A percentile compares a stretch with the other conserved stretches of the same genome.
Evolutionary conservation across 805 yeast genomes (phyloP).

Genomic region (Hanseniaspora vineae): DNA sequence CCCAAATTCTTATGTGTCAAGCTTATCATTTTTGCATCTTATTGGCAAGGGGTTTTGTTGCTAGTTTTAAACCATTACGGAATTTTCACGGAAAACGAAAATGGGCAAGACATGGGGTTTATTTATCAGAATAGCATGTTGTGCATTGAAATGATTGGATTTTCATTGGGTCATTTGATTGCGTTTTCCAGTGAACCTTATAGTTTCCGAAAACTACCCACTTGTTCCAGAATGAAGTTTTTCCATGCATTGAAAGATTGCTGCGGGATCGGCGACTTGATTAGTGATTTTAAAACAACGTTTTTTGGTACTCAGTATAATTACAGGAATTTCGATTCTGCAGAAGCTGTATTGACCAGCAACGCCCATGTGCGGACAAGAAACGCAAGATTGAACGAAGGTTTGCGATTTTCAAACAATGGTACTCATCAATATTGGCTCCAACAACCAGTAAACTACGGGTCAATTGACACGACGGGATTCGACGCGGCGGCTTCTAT

Average conservation of each 20-base stretch:
- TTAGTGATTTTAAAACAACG: constrained; percentile 62
- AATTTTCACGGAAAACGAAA: constrained; percentile 23
- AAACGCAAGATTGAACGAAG: constrained; percentile 64
- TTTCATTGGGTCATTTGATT: constrained; percentile 78
- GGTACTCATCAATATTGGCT: constrained; percentile 84
- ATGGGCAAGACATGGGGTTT: constrained; percentile 31
- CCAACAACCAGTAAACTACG: constrained; percentile 10
- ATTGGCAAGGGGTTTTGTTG: constrained; percentile 79
- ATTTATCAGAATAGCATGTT: constrained; percentile 66
- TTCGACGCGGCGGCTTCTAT: neutral
- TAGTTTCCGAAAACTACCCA: constrained; percentile 45
- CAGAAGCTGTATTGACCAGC: constrained; percentile 46
- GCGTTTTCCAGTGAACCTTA: constrained; percentile 76
- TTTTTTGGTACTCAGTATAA: constrained; percentile 64
- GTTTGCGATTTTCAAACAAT: constrained; percentile 65
- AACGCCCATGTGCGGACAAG: constrained; percentile 56
- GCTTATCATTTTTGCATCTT: constrained; percentile 90
- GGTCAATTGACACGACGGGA: neutral
- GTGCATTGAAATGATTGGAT: constrained; percentile 73
- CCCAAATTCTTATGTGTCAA: constrained; percentile 90
- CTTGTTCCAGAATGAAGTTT: constrained; percentile 52
- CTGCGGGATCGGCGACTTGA: constrained; percentile 62
- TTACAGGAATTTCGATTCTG: constrained; percentile 72
- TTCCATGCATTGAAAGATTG: constrained; percentile 62
- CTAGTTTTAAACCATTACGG: constrained; percentile 40